A percentile compares a stretch with the other conserved stretches of the same genome.
Conservation (phyloP, 2,329 filamentous ascomycete species). For the Exophiala spinifera region DNA sequence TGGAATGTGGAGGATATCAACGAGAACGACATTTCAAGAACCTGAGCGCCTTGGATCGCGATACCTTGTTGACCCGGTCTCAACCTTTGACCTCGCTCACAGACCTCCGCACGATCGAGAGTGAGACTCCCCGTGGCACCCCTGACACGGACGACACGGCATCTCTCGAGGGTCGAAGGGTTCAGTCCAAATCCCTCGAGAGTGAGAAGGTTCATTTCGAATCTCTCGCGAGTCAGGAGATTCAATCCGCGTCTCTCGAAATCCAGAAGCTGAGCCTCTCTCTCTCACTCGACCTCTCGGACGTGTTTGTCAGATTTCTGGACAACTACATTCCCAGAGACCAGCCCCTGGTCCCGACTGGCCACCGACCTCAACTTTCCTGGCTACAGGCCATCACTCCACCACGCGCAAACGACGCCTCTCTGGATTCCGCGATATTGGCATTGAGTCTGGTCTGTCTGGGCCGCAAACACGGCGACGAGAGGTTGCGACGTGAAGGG, state of each 20-base stretch:
- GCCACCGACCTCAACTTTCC: not conserved
- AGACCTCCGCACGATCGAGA: conserved; percentile 12
- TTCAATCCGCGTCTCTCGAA: too few species aligned
- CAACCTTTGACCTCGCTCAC: conserved; percentile 13
- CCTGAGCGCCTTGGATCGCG: conserved; percentile 11
- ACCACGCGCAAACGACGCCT: conserved; percentile 1
- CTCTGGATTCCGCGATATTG: conserved; percentile 8
- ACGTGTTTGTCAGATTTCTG: conserved; percentile 2
- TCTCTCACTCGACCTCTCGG: not conserved
- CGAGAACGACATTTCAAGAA: conserved; percentile 11
- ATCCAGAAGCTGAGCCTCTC: too few species aligned
- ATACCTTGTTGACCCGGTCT: conserved; percentile 6
- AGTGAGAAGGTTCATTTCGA: too few species aligned
- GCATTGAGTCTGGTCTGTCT: conserved; percentile 10
- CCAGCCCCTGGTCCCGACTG: not conserved
- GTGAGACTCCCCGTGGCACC: not conserved
- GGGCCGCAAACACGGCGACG: conserved; percentile 9
- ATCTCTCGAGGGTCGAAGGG: too few species aligned
- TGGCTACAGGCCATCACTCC: conserved; percentile 13
- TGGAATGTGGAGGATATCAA: conserved; percentile 12
- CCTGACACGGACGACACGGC: conserved; percentile 2
- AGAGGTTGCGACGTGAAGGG: conserved; percentile 9
- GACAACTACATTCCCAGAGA: conserved; percentile 7
- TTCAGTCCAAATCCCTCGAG: too few species aligned
- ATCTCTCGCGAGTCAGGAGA: too few species aligned